A percentile compares a stretch with the other conserved stretches of the same genome.
Evolutionary conservation across 2,329 filamentous ascomycete species (phyloP).

Genomic region (Ophiostoma sp.): DNA sequence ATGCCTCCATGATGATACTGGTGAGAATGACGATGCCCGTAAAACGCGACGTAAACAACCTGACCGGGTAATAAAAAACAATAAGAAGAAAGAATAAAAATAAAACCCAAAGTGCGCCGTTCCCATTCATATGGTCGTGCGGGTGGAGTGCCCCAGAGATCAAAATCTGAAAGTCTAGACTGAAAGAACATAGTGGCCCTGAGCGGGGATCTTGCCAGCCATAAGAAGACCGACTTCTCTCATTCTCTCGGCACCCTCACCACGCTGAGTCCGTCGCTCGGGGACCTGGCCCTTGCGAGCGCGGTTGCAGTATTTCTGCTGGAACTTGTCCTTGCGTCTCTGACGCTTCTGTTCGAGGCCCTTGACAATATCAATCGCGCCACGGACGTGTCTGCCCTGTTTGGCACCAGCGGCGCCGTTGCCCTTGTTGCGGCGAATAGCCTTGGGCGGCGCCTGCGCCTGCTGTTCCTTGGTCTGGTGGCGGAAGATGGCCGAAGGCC

Average conservation of each 20-base stretch:
- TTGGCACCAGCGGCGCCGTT: slow-evolving; percentile 31
- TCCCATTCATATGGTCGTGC: slow-evolving; percentile 14
- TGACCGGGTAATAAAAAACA: background rate
- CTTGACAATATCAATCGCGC: slow-evolving; percentile 97
- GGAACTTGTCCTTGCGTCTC: slow-evolving; percentile 86
- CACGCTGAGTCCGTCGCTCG: slow-evolving; percentile 66
- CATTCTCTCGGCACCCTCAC: slow-evolving; percentile 91
- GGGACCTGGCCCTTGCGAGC: slow-evolving; percentile 62
- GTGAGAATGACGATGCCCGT: background rate
- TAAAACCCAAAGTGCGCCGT: slow-evolving; percentile 16
- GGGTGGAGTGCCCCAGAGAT: background rate
- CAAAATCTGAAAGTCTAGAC: slow-evolving; percentile 42
- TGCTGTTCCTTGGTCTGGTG: slow-evolving; percentile 35
- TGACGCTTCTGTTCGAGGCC: slow-evolving; percentile 91
- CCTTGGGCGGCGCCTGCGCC: slow-evolving; percentile 35
- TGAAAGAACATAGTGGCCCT: slow-evolving; percentile 70
- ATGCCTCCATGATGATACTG: slow-evolving; percentile 14
- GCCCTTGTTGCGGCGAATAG: slow-evolving; percentile 31
- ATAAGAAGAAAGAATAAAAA: slow-evolving; percentile 15
- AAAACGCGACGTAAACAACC: slow-evolving; percentile 1
- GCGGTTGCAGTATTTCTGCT: slow-evolving; percentile 82
- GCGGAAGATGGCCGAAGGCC: slow-evolving; percentile 66
- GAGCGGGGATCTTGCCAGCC: slow-evolving; percentile 69
- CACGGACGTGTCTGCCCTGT: slow-evolving; percentile 65
- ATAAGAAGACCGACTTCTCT: slow-evolving; percentile 82